Evolutionary conservation across 495 filamentous ascomycete species (phyloP), one percentile per base, ranked within the genome.

Genomic region (Xylaria flabelliformis): DNA sequence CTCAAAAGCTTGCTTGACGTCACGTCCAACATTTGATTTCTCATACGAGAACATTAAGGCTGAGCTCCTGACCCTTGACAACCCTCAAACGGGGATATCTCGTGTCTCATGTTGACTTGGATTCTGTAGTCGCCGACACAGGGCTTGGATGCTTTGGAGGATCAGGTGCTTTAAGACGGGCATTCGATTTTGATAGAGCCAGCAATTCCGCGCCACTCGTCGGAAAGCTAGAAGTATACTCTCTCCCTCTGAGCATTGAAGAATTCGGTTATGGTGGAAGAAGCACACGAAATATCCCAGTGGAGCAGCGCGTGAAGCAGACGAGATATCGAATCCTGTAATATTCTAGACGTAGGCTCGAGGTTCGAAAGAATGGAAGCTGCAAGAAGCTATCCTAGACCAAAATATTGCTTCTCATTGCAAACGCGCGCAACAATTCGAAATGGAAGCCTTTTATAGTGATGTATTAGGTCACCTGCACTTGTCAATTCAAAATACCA

Each of bases 171-270:
- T 2, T 50, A 71, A 21, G 44, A 41, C 64, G 21, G 36, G 34
- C 36, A 56, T 21, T 39, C 69, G 7, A 36, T 17, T 51, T 62
- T 58, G 64, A 82, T 80, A 19, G 81, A 61, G 8, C 26, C 8
- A 21, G 7, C 21, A 29, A 44, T 9, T 26, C 1, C 17, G 21
- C 79, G 76, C 80, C 87, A 90, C 70, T 76, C 42, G 41, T 83
- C 79, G 3, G 87, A 85, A 12, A 88, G 79, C 73, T 83, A 71
- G 75, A 90, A 90, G 64, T 79, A 83, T 26, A 82, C 72, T 55
- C 81, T 76, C 68, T 89, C 88, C 88, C 80, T 90, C 87, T 6
- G 86, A 86, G 64, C 90, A 90, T 75, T 83, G 79, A 39, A 89
- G 76, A 55, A 85, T 68, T 74, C 80, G 83, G 74, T 87, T 88